phyloP scores from a whole-genome alignment of 331 rosid genomes.

The Quercus lobata region DNA sequence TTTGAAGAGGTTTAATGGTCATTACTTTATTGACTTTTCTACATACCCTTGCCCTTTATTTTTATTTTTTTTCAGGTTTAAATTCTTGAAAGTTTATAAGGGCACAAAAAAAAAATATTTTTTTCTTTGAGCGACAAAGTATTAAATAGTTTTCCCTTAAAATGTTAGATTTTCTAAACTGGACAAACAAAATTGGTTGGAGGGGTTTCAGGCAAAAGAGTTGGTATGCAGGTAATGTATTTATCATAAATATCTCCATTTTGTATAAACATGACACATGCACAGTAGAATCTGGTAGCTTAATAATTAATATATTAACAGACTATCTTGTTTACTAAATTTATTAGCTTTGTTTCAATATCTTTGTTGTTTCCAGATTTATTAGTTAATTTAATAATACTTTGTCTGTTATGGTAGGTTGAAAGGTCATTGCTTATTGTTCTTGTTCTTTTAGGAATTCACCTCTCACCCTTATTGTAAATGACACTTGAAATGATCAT shows the following conservation, averaged over 20 bases:
- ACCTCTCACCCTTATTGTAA: neutral
- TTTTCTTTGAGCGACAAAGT: too few relatives aligned
- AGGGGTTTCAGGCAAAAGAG: neutral
- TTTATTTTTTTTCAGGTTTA: too few relatives aligned
- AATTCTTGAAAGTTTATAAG: too few relatives aligned
- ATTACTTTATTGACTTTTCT: too few relatives aligned
- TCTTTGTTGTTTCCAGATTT: neutral
- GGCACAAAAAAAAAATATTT: too few relatives aligned
- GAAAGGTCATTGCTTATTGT: neutral
- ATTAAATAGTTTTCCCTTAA: too few relatives aligned
- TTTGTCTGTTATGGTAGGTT: neutral
- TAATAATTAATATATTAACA: neutral
- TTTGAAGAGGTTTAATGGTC: too few relatives aligned
- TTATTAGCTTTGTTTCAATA: neutral
- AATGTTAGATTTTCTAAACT: too few relatives aligned
- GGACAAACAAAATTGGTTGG: too few relatives aligned
- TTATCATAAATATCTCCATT: neutral
- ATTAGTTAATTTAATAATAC: neutral
- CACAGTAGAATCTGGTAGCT: neutral
- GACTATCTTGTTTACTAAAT: neutral
- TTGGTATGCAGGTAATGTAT: neutral
- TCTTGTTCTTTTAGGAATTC: neutral
- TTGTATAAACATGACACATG: neutral
- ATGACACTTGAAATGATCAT: constrained; percentile 1
- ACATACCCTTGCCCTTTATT: too few relatives aligned